phyloP scores from a whole-genome alignment of 495 filamentous ascomycete genomes.

The Talaromyces liani region DNA sequence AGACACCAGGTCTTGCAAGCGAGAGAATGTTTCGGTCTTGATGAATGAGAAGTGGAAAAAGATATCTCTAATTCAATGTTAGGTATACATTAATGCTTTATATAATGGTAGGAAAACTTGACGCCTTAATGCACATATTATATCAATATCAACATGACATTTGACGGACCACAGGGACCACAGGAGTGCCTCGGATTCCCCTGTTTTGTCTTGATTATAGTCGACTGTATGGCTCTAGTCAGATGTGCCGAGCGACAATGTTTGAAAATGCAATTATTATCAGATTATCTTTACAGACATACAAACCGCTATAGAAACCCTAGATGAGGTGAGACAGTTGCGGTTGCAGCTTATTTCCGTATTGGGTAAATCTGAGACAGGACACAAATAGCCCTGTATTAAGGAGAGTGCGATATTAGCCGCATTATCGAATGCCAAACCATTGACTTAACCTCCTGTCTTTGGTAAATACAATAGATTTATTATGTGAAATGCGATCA shows the following conservation, averaged over 20 bases:
- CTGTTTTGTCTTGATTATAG: not conserved
- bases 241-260: not conserved
- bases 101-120: too few species aligned
- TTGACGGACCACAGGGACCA: not conserved
- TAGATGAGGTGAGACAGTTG: not conserved
- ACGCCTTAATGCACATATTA: not conserved
- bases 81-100: too few species aligned
- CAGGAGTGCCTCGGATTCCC: not conserved
- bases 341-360: not conserved
- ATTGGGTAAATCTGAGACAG: not conserved
- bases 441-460: not conserved
- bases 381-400: not conserved
- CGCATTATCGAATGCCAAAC: not conserved
- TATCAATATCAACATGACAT: not conserved
- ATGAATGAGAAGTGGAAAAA: too few species aligned
- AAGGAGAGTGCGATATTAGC: not conserved
- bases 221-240: not conserved
- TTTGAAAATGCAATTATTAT: not conserved
- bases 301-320: not conserved
- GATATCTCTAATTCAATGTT: too few species aligned
- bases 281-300: not conserved
- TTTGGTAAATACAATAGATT: too few species aligned
- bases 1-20: not conserved
- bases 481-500: too few species aligned
- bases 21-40: not conserved